A percentile compares a stretch with the other conserved stretches of the same genome.
These are phyloP conservation scores for Arabis hirsuta DNA, from an alignment of 345 rosid genomes.

Conservation along the genomic window DNA sequence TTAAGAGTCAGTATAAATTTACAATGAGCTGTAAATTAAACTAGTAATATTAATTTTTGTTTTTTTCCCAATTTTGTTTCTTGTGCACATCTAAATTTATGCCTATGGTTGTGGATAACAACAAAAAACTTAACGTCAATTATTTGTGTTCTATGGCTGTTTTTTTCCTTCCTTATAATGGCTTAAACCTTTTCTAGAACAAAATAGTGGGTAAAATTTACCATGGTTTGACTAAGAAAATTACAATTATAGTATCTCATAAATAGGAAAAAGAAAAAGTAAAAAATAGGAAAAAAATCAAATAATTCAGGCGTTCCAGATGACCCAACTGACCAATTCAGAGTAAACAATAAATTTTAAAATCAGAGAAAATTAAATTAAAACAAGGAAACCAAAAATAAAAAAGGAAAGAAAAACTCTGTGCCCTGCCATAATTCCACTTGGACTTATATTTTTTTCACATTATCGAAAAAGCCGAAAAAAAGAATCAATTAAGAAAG, in stretches of 20 bases:
- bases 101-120: conserved; percentile 41
- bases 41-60: neutral
- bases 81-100: conserved; percentile 30
- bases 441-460: conserved; percentile 46
- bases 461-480: conserved; percentile 37
- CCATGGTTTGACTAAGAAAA: conserved; percentile 37
- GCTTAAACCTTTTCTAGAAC: conserved; percentile 26
- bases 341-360: conserved; percentile 34
- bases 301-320: conserved; percentile 66
- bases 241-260: conserved; percentile 22
- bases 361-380: conserved; percentile 24
- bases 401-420: conserved; percentile 4
- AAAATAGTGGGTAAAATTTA: conserved; percentile 30
- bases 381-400: neutral
- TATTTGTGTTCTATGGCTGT: conserved; percentile 30
- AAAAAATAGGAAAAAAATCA: conserved; percentile 36
- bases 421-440: conserved; percentile 39
- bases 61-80: conserved; percentile 20
- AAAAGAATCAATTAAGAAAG: conserved; percentile 15
- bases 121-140: conserved; percentile 25
- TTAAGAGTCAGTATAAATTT: neutral
- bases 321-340: conserved; percentile 71
- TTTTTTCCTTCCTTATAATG: conserved; percentile 3
- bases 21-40: conserved; percentile 32
- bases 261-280: conserved; percentile 31